Conservation (phyloP, 108 stramenopile genomes). For the Fragilaria crotonensis region DNA sequence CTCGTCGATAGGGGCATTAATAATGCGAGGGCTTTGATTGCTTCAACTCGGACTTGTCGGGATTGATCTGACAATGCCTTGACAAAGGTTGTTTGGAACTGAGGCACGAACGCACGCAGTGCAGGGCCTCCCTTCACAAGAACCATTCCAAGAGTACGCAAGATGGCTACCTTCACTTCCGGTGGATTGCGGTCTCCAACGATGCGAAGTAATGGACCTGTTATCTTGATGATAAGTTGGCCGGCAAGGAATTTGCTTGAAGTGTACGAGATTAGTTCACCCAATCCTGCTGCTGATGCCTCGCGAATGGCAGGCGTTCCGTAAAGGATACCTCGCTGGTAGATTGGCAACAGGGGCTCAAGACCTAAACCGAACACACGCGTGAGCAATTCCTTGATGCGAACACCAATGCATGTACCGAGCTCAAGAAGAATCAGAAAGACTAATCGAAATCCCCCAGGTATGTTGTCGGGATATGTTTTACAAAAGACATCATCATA, state of each 20-base stretch:
- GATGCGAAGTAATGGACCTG: conserved; percentile 96
- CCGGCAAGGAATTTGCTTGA: conserved; percentile 78
- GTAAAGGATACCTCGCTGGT: conserved; percentile 92
- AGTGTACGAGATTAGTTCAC: conserved; percentile 90
- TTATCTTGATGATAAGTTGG: conserved; percentile 92
- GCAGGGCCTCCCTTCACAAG: conserved; percentile 88
- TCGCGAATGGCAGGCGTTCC: conserved; percentile 77
- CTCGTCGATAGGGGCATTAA: conserved; percentile 85
- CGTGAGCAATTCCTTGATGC: neutral
- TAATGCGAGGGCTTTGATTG: conserved; percentile 73
- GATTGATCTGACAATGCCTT: conserved; percentile 94
- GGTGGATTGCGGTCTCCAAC: conserved; percentile 93
- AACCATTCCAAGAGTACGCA: conserved; percentile 84
- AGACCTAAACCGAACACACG: conserved; percentile 49
- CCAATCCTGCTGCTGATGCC: conserved; percentile 89
- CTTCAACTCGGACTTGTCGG: conserved; percentile 81
- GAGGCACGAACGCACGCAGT: conserved; percentile 95
- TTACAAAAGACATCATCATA: conserved; percentile 27
- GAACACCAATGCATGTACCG: conserved; percentile 11
- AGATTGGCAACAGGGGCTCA: conserved; percentile 94
- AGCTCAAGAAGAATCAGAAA: conserved; percentile 58
- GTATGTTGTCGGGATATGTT: conserved; percentile 43
- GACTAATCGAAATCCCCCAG: conserved; percentile 65
- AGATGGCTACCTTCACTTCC: conserved; percentile 89
- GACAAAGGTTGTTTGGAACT: conserved; percentile 98